These are phyloP conservation scores for Yamadazyma triangularis DNA, from an alignment of 1,139 yeast species.

Conservation along the genomic window DNA sequence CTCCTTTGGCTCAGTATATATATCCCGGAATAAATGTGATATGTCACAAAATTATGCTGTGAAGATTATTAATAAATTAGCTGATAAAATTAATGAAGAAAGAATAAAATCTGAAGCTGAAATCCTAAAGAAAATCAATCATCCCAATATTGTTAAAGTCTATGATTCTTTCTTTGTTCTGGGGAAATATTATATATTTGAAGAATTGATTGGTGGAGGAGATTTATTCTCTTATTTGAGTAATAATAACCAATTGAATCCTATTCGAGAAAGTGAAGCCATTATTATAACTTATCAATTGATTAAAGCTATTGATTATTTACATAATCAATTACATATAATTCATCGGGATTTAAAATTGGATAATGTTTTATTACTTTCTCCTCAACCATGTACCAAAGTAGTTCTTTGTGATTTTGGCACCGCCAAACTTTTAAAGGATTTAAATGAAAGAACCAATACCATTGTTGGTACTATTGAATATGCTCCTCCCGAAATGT, in stretches of 20 bases:
- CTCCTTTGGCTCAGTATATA: constrained; percentile 52
- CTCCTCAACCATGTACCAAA: constrained; percentile 49
- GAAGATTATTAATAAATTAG: constrained; percentile 36
- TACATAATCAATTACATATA: constrained; percentile 31
- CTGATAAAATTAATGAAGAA: constrained; percentile 4
- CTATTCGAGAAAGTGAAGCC: constrained; percentile 51
- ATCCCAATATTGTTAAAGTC: constrained; percentile 43
- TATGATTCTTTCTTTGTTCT: constrained; percentile 35
- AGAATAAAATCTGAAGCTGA: constrained; percentile 33
- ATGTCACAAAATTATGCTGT: constrained; percentile 40
- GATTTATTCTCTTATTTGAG: constrained; percentile 60
- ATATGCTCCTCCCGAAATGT: constrained; percentile 60
- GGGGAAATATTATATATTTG: constrained; percentile 41
- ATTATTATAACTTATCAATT: constrained; percentile 54
- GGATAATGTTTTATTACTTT: constrained; percentile 52
- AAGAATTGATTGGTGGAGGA: constrained; percentile 57
- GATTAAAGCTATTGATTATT: constrained; percentile 47
- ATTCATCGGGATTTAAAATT: constrained; percentile 30
- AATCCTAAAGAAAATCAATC: constrained; percentile 31
- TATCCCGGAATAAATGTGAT: constrained; percentile 18
- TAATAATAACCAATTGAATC: constrained; percentile 30
- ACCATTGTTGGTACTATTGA: constrained; percentile 67
- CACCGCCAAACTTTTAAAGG: constrained; percentile 42
- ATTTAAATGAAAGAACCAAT: constrained; percentile 30
- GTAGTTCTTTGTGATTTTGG: constrained; percentile 66